phyloP scores from a whole-genome alignment of 495 filamentous ascomycete species.

The Lasiosphaeria miniovina region DNA sequence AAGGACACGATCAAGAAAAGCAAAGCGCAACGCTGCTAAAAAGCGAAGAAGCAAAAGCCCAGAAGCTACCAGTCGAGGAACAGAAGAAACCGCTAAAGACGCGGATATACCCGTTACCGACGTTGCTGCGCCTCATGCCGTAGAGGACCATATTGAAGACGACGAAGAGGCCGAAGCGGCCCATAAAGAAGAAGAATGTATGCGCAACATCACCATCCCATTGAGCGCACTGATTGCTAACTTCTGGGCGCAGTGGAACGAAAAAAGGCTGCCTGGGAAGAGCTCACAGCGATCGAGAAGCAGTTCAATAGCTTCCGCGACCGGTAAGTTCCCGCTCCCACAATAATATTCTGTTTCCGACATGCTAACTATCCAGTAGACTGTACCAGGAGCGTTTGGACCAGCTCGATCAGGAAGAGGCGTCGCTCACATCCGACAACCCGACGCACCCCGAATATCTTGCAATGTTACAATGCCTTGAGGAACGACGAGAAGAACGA shows the following conservation, averaged over 20 bases:
- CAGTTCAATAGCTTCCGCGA: slow-evolving; percentile 83
- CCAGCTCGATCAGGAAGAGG: slow-evolving; percentile 76
- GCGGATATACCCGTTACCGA: slow-evolving; percentile 29
- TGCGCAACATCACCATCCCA: slow-evolving; percentile 24
- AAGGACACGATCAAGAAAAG: slow-evolving; percentile 31
- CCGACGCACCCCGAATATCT: slow-evolving; percentile 86
- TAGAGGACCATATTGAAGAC: slow-evolving; percentile 49
- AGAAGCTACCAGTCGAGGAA: slow-evolving; percentile 23
- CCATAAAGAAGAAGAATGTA: slow-evolving; percentile 73
- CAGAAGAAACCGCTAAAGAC: slow-evolving; percentile 31
- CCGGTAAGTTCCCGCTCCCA: slow-evolving; percentile 55
- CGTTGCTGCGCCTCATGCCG: slow-evolving; percentile 40
- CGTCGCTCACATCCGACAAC: slow-evolving; percentile 69
- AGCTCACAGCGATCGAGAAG: slow-evolving; percentile 72
- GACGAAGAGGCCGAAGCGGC: slow-evolving; percentile 52
- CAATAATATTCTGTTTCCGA: not conserved
- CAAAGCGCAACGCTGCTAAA: slow-evolving; percentile 38
- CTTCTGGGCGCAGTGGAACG: slow-evolving; percentile 57
- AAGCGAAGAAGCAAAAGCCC: slow-evolving; percentile 39
- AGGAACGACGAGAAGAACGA: slow-evolving; percentile 76
- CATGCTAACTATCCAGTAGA: slow-evolving; percentile 42
- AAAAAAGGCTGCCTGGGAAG: slow-evolving; percentile 78
- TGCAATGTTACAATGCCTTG: slow-evolving; percentile 77
- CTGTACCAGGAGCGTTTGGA: slow-evolving; percentile 84
- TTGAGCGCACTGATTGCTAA: slow-evolving; percentile 36